phyloP scores from a whole-genome alignment of 306 rosid species.

The Lotus japonicus region DNA sequence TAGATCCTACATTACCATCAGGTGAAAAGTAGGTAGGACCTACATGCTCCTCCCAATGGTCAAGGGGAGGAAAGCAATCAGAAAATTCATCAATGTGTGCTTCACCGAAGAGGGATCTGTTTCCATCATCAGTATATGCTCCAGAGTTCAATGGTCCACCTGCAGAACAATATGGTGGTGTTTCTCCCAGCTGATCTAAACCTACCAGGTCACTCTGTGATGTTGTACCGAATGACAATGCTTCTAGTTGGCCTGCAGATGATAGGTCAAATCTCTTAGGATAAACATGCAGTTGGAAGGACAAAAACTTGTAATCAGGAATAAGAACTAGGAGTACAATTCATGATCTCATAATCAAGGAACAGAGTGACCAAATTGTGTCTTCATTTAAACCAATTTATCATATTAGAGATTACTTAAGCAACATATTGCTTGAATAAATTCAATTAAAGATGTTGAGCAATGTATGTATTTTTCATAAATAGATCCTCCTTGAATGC shows the following conservation, averaged over 20 bases:
- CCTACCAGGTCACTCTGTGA: neutral
- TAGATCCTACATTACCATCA: neutral
- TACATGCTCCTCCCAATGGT: no score
- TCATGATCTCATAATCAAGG: neutral
- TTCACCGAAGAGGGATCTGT: neutral
- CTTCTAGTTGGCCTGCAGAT: constrained; percentile 24
- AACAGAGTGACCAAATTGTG: no score
- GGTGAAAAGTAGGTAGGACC: no score
- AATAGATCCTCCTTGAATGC: no score
- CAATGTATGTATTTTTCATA: no score
- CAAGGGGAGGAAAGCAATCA: no score
- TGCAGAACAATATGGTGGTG: neutral
- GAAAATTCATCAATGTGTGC: neutral
- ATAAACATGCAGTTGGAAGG: neutral
- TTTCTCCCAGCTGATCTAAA: neutral
- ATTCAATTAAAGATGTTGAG: no score
- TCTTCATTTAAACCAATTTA: no score
- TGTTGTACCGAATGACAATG: neutral
- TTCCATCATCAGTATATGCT: neutral
- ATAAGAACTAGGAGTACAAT: neutral
- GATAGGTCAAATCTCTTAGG: neutral
- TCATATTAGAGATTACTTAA: no score
- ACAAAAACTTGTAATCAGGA: neutral
- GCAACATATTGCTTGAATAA: no score
- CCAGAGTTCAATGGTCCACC: no score